These are phyloP conservation scores for Sporothrix mexicana DNA, from an alignment of 2,329 filamentous ascomycete genomes.

Conservation along the genomic window DNA sequence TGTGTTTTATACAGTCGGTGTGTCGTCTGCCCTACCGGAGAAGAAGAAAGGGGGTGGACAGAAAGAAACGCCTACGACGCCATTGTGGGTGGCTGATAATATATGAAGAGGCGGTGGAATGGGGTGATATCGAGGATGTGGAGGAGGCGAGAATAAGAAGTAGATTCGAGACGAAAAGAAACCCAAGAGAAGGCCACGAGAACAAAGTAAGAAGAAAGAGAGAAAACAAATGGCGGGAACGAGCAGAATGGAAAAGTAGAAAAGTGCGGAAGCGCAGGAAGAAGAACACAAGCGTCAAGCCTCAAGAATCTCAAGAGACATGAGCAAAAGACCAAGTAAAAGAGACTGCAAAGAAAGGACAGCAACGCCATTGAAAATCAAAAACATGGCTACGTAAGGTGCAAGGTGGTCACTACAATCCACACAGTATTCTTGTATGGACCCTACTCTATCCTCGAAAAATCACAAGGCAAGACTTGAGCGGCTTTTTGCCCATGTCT, in stretches of 20 bases:
- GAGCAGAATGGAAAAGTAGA: not conserved
- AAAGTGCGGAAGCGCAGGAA: constrained; percentile 18
- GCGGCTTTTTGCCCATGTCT: not conserved
- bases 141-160: not conserved
- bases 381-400: constrained; percentile 21
- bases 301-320: not conserved
- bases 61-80: no score
- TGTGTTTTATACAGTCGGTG: constrained; percentile 1
- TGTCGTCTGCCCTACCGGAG: constrained; percentile 13
- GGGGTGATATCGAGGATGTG: not conserved
- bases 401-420: not conserved
- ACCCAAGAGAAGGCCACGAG: not conserved
- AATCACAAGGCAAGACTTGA: constrained; percentile 26
- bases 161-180: no score
- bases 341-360: not conserved
- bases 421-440: not conserved
- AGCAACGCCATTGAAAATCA: not conserved
- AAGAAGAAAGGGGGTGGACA: not conserved
- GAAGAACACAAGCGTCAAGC: no score
- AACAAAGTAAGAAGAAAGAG: not conserved
- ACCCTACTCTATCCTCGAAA: not conserved
- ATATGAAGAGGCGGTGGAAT: not conserved
- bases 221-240: not conserved
- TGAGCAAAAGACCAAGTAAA: not conserved
- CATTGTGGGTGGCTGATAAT: constrained; percentile 1